Conservation (phyloP, 768 basidiomycete genomes). For the Amanita thiersii region DNA sequence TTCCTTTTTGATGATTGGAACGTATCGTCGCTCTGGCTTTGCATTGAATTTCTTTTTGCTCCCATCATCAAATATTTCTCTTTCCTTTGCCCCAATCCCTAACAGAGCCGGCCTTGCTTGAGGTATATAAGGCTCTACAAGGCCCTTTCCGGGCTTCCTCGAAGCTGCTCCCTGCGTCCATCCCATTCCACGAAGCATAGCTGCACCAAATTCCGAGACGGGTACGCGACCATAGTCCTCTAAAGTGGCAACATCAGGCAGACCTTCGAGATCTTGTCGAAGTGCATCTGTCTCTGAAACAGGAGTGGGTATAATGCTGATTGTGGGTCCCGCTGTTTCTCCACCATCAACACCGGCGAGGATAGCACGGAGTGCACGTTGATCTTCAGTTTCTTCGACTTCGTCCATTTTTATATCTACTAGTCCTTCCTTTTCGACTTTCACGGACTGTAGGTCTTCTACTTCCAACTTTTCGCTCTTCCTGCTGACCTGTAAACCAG, state of each 20-base stretch:
- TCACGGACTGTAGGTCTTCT: constrained; percentile 8
- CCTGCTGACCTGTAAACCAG: constrained; percentile 54
- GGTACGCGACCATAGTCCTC: constrained; percentile 90
- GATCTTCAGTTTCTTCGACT: constrained; percentile 63
- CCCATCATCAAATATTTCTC: constrained; percentile 64
- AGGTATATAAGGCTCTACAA: constrained; percentile 77
- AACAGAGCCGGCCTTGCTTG: constrained; percentile 75
- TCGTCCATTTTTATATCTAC: constrained; percentile 17
- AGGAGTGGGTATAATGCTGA: constrained; percentile 61
- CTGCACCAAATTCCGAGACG: constrained; percentile 87
- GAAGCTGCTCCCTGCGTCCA: constrained; percentile 84
- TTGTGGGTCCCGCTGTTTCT: constrained; percentile 27
- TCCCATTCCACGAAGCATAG: constrained; percentile 93
- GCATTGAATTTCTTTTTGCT: constrained; percentile 40
- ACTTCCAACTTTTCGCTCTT: too few relatives aligned
- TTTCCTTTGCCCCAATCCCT: constrained; percentile 92
- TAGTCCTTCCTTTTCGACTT: constrained; percentile 18
- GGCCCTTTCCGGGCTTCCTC: constrained; percentile 50
- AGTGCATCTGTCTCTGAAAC: constrained; percentile 79
- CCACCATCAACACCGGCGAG: constrained; percentile 46
- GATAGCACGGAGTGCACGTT: constrained; percentile 72
- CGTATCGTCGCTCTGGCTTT: constrained; percentile 66
- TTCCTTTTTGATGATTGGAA: constrained; percentile 76
- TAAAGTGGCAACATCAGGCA: constrained; percentile 68
- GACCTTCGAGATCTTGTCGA: constrained; percentile 71